Base-by-base conservation (phyloP, 495 filamentous ascomycete species). In the Aspergillus sclerotioniger region DNA sequence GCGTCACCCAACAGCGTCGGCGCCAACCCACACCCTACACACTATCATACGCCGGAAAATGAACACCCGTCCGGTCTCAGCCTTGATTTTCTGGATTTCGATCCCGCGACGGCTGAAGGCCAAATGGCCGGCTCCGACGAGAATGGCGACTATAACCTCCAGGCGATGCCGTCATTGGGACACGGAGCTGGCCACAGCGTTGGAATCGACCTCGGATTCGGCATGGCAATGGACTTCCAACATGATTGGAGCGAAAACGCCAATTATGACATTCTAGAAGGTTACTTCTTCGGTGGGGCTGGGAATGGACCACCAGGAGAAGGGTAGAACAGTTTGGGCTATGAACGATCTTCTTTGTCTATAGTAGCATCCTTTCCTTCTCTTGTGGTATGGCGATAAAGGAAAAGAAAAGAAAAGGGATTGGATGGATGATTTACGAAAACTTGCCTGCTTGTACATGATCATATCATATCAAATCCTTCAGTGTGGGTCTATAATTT, bases 221-320 rank as follows among this genome's bases (percentile, higher is more conserved):
- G 88, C 19, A 77, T 90, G 61, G 87, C 85, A 60, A 82, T 88
- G 43, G 89, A 87, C 20, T 77, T 84, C 62, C 84, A 88, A 64
- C 88, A 92, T 71, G 89, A 93, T 69, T 91, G 88, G 75, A 87
- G 82, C 57, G 90, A 93, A 50, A 89, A 87, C 21, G 79, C 82
- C 56, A 87, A 87, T 55, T 82, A 93, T 62, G 91, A 96, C 80
- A 71, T 96, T 29, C 89, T 96, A 69, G 90, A 95, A 71, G 92
- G 90, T 0, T 96, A 93, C 69, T 96, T 93, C 76, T 96, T 96
- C 75, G 92, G 92, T 17, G 75, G 75, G 21, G 68, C 67, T 35
- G 74, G 74, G 21, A 56, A 62, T 37, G 73, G 71, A 33, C 62
- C 70, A 43, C 48, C 67, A 47, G 69, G 70, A 10, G 60, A 51